Percentiles rank a stretch among this genome's conserved stretches.
Evolutionary conservation across 495 filamentous ascomycete species (phyloP).

Genomic region (Hypoxylon fuscum): DNA sequence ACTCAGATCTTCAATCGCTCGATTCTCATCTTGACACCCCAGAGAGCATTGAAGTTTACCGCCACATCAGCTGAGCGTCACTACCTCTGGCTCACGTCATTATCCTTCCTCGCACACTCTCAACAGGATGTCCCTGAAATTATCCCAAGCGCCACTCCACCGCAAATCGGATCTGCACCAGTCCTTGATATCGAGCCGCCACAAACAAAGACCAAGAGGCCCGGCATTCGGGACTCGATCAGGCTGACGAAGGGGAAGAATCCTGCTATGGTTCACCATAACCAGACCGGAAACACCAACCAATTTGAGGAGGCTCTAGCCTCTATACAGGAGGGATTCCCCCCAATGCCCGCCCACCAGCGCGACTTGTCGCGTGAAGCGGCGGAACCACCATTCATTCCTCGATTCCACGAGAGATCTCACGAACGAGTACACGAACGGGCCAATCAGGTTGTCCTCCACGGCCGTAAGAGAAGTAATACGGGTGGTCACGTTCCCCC

Average conservation of each 20-base stretch:
- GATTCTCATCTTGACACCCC: slow-evolving; percentile 92
- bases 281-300: slow-evolving; percentile 13
- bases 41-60: slow-evolving; percentile 95
- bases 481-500: slow-evolving; percentile 76
- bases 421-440: slow-evolving; percentile 56
- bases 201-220: slow-evolving; percentile 53
- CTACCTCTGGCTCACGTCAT: slow-evolving; percentile 92
- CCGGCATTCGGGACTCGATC: slow-evolving; percentile 89
- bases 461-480: slow-evolving; percentile 85
- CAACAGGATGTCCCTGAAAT: slow-evolving; percentile 76
- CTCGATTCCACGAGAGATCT: slow-evolving; percentile 70
- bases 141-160: slow-evolving; percentile 64
- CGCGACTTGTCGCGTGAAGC: slow-evolving; percentile 55
- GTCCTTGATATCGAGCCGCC: slow-evolving; percentile 59
- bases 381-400: slow-evolving; percentile 83
- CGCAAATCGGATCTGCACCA: slow-evolving; percentile 53
- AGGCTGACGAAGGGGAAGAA: slow-evolving; percentile 84
- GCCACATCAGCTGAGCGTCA: slow-evolving; percentile 83
- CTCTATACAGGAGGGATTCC: slow-evolving; percentile 30
- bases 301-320: slow-evolving; percentile 36
- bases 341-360: slow-evolving; percentile 44
- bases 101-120: slow-evolving; percentile 93
- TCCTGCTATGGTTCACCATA: slow-evolving; percentile 51
- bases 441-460: slow-evolving; percentile 53
- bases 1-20: slow-evolving; percentile 83